phyloP scores from a whole-genome alignment of 495 filamentous ascomycete species.

The Penicillium riverlandense region DNA sequence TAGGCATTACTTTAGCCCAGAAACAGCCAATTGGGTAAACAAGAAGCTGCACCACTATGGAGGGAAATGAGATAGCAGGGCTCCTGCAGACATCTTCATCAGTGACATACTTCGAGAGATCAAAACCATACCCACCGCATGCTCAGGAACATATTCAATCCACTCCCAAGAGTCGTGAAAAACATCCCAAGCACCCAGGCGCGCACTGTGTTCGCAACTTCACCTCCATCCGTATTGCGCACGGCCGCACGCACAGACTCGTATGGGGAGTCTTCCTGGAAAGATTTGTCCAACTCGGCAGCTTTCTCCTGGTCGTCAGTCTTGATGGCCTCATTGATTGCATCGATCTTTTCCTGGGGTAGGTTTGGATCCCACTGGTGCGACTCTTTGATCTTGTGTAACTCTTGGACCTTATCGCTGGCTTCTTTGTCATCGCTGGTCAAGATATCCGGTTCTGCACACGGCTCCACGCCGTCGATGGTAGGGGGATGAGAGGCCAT shows the following conservation, averaged over 20 bases:
- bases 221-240: conserved; percentile 11
- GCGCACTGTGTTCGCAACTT: conserved; percentile 12
- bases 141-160: conserved; percentile 17
- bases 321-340: conserved; percentile 7
- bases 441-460: neutral
- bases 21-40: conserved; percentile 55
- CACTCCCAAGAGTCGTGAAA: conserved; percentile 13
- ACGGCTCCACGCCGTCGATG: neutral
- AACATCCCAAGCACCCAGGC: conserved; percentile 13
- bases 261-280: conserved; percentile 13
- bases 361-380: conserved; percentile 18
- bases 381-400: conserved; percentile 4
- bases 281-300: conserved; percentile 6
- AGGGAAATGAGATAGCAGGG: conserved; percentile 46
- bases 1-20: conserved; percentile 40
- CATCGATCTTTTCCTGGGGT: conserved; percentile 10
- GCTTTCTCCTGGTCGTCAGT: conserved; percentile 13
- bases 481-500: neutral
- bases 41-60: conserved; percentile 56
- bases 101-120: neutral
- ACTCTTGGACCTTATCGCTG: conserved; percentile 1
- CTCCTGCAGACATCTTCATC: conserved; percentile 2
- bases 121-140: conserved; percentile 8
- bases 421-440: neutral
- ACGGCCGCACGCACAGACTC: conserved; percentile 16